phyloP scores from a whole-genome alignment of 1,139 yeast species.

The Blastobotrys ciferrii region DNA sequence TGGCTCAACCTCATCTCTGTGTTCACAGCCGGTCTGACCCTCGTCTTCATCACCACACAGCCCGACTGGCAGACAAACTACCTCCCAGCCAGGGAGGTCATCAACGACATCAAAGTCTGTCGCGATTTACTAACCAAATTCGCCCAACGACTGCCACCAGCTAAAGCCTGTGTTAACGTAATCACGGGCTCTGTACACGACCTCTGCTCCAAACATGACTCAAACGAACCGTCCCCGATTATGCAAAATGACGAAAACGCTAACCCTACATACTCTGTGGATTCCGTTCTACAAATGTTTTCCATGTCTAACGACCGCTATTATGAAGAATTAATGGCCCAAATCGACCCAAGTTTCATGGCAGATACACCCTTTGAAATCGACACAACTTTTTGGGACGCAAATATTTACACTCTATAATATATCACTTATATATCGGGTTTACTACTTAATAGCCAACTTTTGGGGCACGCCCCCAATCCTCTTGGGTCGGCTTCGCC shows the following conservation, averaged over 20 bases:
- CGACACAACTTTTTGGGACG: neutral
- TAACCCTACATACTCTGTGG: slow-evolving; percentile 9
- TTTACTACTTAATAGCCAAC: too few species aligned
- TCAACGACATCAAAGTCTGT: slow-evolving; percentile 17
- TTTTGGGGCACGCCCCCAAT: too few species aligned
- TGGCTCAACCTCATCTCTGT: slow-evolving; percentile 26
- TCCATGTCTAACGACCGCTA: slow-evolving; percentile 22
- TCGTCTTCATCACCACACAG: slow-evolving; percentile 24
- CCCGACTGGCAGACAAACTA: slow-evolving; percentile 16
- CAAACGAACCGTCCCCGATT: neutral
- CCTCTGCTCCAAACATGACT: neutral
- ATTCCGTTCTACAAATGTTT: slow-evolving; percentile 21
- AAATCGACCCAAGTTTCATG: slow-evolving; percentile 16
- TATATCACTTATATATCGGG: too few species aligned
- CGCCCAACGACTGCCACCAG: slow-evolving; percentile 22
- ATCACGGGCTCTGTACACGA: slow-evolving; percentile 1
- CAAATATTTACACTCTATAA: neutral
- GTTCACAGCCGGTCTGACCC: slow-evolving; percentile 23
- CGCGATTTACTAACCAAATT: slow-evolving; percentile 20
- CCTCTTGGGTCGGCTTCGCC: too few species aligned
- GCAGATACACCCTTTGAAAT: neutral
- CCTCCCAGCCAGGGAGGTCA: slow-evolving; percentile 16
- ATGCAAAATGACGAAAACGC: neutral
- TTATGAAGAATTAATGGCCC: slow-evolving; percentile 22
- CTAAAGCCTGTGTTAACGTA: slow-evolving; percentile 18